These are phyloP conservation scores for Alternaria ventricosa DNA, from an alignment of 2,329 filamentous ascomycete genomes.

Conservation along the genomic window DNA sequence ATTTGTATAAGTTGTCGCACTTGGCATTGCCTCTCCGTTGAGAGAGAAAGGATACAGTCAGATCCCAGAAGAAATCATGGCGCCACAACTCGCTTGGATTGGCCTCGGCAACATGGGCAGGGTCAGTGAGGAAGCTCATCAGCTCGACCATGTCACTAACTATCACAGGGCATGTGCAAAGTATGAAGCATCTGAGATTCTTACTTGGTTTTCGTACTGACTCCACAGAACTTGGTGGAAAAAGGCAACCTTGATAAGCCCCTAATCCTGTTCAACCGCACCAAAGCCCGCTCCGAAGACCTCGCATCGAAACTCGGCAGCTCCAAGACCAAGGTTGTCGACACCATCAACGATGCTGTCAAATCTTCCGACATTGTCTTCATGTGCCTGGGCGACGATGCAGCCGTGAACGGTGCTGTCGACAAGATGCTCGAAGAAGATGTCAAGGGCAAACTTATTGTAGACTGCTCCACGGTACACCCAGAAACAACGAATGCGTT, in stretches of 20 bases:
- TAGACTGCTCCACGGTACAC: slow-evolving; percentile 88
- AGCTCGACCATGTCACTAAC: slow-evolving; percentile 6
- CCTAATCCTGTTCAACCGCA: slow-evolving; percentile 82
- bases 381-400: slow-evolving; percentile 79
- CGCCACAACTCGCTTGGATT: slow-evolving; percentile 72
- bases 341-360: slow-evolving; percentile 70
- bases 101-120: slow-evolving; percentile 89
- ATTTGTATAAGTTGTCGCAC: neutral
- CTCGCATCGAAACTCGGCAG: slow-evolving; percentile 66
- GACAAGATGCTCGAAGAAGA: slow-evolving; percentile 62
- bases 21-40: neutral
- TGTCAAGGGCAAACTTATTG: slow-evolving; percentile 75
- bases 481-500: slow-evolving; percentile 77
- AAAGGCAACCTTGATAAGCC: slow-evolving; percentile 76
- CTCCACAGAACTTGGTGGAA: slow-evolving; percentile 72
- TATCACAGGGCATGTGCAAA: slow-evolving; percentile 73
- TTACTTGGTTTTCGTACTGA: neutral
- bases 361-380: slow-evolving; percentile 78
- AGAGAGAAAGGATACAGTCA: neutral
- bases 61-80: slow-evolving; percentile 38
- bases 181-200: neutral
- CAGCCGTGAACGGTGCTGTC: slow-evolving; percentile 70
- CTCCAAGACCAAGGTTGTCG: slow-evolving; percentile 69
- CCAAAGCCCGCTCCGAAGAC: slow-evolving; percentile 67
- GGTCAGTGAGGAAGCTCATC: slow-evolving; percentile 56